Base-by-base conservation (phyloP, 768 basidiomycete species). In the Boletus subcaerulescens region DNA sequence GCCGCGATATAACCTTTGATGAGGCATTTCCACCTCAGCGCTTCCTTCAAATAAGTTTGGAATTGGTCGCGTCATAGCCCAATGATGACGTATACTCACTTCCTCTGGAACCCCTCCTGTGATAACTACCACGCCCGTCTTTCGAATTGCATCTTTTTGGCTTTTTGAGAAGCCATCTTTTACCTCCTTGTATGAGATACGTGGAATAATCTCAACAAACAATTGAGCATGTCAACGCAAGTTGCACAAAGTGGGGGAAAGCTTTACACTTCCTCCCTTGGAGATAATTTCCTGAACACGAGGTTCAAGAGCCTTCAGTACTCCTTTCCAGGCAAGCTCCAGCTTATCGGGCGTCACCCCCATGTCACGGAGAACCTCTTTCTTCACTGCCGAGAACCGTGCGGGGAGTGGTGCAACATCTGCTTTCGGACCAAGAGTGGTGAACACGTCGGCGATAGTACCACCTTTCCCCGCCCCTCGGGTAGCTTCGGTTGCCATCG, bases 371-470 rank as follows among this genome's bases (percentile, higher is more conserved):
- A 79, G 80, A 0, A 89, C 55, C 26, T 69, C 65, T 55, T 76
- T 77, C 73, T 92, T 91, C 24, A 91, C 67, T 7, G 78, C 76
- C 0, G 76, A 60, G 56, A 89, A 90, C 0, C 87, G 77, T 9
- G 72, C 62, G 0, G 86, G 86, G 5, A 89, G 76, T 5, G 66
- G 68, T 1, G 67, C 67, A 5, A 67, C 68, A 1, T 71, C 60
- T 39, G 72, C 69, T 26, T 73, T 74, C 3, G 72, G 71, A 3
- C 71, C 70, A 9, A 81, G 70, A 4, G 77, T 77, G 0, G 75
- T 70, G 56, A 81, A 82, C 24, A 81, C 73, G 31, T 73, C 71
- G 20, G 76, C 75, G 39, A 84, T 80, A 20, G 74, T 68, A n/a
- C 72, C 77, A 41, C 68, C 67, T 17, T 60, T 55, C 60, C 66